These are phyloP conservation scores for Argentina anserina DNA, from an alignment of 306 rosid genomes.

Conservation along the genomic window DNA sequence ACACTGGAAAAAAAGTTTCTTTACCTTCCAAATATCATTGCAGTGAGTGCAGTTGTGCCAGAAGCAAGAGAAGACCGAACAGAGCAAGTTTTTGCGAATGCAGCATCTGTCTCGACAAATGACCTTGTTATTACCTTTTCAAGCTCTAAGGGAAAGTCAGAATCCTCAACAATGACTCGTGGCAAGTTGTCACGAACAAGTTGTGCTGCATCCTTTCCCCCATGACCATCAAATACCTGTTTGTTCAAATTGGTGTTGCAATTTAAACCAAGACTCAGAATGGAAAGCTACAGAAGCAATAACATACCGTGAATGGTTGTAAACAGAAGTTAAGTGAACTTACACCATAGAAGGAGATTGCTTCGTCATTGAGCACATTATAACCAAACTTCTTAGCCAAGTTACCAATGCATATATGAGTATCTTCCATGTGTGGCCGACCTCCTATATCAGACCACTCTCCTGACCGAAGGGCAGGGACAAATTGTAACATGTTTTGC, in stretches of 20 bases:
- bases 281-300: not conserved
- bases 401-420: slow-evolving; percentile 84
- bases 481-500: slow-evolving; percentile 44
- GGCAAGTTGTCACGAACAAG: slow-evolving; percentile 89
- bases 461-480: slow-evolving; percentile 75
- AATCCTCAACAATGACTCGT: slow-evolving; percentile 80
- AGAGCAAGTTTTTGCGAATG: slow-evolving; percentile 66
- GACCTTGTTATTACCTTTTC: slow-evolving; percentile 92
- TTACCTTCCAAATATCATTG: slow-evolving; percentile 91
- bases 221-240: slow-evolving; percentile 98
- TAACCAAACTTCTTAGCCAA: slow-evolving; percentile 62
- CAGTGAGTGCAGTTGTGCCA: slow-evolving; percentile 94
- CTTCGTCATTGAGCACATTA: slow-evolving; percentile 36
- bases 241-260: slow-evolving; percentile 19
- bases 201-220: slow-evolving; percentile 79
- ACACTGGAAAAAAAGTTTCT: slow-evolving; percentile 7
- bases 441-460: slow-evolving; percentile 91
- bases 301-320: not conserved
- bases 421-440: slow-evolving; percentile 81
- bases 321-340: slow-evolving; percentile 30
- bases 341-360: slow-evolving; percentile 91
- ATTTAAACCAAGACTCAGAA: slow-evolving; percentile 1
- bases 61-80: slow-evolving; percentile 61
- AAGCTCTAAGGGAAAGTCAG: slow-evolving; percentile 75
- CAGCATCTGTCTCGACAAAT: slow-evolving; percentile 72